Percentiles rank a stretch among this genome's conserved stretches.
Conservation (phyloP, 176 grass and related monocot species). For the Phoenix roebelenii region DNA sequence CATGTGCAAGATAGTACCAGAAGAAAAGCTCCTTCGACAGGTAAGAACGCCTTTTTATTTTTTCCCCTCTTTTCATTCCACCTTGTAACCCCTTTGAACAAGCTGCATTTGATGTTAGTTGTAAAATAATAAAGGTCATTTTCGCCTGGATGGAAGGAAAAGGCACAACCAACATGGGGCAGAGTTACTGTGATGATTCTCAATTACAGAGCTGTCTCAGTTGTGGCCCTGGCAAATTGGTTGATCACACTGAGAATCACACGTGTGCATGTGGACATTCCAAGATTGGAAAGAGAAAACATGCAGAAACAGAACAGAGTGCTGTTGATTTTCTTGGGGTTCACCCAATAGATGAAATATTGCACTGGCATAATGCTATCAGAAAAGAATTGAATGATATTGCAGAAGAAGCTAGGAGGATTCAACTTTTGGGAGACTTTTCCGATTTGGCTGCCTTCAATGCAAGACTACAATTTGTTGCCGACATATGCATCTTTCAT, state of each 20-base stretch:
- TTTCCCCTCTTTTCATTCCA: no score
- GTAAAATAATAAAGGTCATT: constrained; percentile 47
- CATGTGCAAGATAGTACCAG: constrained; percentile 57
- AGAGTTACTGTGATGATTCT: constrained; percentile 11
- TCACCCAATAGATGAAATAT: constrained; percentile 86
- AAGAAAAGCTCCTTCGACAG: constrained; percentile 73
- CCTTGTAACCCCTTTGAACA: neutral
- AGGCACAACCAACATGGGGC: constrained; percentile 13
- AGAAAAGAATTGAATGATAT: constrained; percentile 57
- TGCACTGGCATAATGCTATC: constrained; percentile 89
- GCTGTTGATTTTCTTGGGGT: neutral
- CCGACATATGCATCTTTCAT: constrained; percentile 86
- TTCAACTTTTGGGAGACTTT: constrained; percentile 56
- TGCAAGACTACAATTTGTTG: constrained; percentile 59
- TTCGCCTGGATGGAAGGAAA: constrained; percentile 64
- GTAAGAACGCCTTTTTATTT: constrained; percentile 4
- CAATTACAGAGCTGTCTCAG: constrained; percentile 4
- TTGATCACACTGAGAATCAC: constrained; percentile 20
- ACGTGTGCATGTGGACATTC: constrained; percentile 29
- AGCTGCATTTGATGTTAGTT: constrained; percentile 20
- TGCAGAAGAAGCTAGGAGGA: constrained; percentile 49
- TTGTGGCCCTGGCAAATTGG: constrained; percentile 8
- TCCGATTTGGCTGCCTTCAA: constrained; percentile 56
- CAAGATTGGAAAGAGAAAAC: constrained; percentile 52
- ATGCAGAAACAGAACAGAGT: constrained; percentile 25